These are phyloP conservation scores for Neonectria punicea DNA, from an alignment of 2,329 filamentous ascomycete genomes.

Conservation along the genomic window DNA sequence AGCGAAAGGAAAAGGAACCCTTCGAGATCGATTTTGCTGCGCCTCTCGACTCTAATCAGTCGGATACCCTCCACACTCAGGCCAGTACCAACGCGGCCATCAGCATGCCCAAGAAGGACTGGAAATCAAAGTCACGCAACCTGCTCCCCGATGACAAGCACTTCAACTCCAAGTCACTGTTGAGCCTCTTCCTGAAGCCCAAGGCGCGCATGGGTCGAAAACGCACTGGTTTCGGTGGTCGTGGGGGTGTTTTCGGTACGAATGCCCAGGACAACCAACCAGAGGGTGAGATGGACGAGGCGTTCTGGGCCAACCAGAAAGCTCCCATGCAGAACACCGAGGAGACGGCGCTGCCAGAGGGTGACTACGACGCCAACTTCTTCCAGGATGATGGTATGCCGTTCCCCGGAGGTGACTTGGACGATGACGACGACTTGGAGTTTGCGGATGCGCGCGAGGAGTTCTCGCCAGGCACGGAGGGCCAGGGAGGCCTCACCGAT, in stretches of 20 bases:
- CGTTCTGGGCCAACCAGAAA: constrained; percentile 88
- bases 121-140: constrained; percentile 93
- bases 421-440: constrained; percentile 74
- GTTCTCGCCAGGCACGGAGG: constrained; percentile 74
- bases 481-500: constrained; percentile 58
- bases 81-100: constrained; percentile 85
- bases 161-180: constrained; percentile 91
- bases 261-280: constrained; percentile 61
- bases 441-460: constrained; percentile 86
- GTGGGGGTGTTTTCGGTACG: constrained; percentile 54
- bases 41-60: constrained; percentile 75
- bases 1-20: constrained; percentile 93
- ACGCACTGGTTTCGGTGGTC: constrained; percentile 62
- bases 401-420: constrained; percentile 68
- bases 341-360: constrained; percentile 68
- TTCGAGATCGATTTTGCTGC: constrained; percentile 93
- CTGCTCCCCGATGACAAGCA: constrained; percentile 97
- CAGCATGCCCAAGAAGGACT: constrained; percentile 90
- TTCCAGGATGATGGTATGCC: constrained; percentile 89
- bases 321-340: constrained; percentile 61
- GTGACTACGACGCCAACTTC: constrained; percentile 96
- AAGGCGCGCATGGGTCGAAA: constrained; percentile 83
- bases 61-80: constrained; percentile 82
- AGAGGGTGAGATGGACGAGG: constrained; percentile 89
- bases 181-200: constrained; percentile 93